phyloP scores from a whole-genome alignment of 768 basidiomycete genomes.

The Clitopilus passeckerianus region DNA sequence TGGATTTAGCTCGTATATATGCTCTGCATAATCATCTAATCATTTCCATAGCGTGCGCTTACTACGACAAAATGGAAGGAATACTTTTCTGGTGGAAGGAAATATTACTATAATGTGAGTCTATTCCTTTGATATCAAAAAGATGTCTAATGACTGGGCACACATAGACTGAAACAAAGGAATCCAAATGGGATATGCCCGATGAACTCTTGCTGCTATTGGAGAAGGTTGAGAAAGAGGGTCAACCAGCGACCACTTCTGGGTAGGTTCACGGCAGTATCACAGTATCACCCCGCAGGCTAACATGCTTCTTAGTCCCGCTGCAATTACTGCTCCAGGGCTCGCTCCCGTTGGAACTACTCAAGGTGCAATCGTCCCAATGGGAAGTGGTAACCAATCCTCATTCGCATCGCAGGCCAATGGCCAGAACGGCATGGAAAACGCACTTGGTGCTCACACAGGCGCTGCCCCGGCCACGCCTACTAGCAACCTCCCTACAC shows the following conservation, averaged over 20 bases:
- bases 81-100: slow-evolving; percentile 87
- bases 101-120: slow-evolving; percentile 85
- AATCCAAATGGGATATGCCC: slow-evolving; percentile 98
- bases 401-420: slow-evolving; percentile 44
- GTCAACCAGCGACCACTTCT: slow-evolving; percentile 30
- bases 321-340: slow-evolving; percentile 34
- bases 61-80: slow-evolving; percentile 93
- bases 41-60: slow-evolving; percentile 63
- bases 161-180: slow-evolving; percentile 73
- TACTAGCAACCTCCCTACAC: slow-evolving; percentile 58
- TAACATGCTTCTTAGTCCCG: slow-evolving; percentile 15
- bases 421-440: slow-evolving; percentile 43
- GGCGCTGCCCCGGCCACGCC: slow-evolving; percentile 56
- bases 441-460: slow-evolving; percentile 48
- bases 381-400: slow-evolving; percentile 47
- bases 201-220: slow-evolving; percentile 83
- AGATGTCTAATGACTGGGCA: slow-evolving; percentile 1
- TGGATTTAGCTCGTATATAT: slow-evolving; percentile 10
- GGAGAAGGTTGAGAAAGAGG: slow-evolving; percentile 81
- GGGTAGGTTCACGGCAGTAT: slow-evolving; percentile 18
- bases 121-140: neutral
- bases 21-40: slow-evolving; percentile 7
- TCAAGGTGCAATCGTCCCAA: slow-evolving; percentile 52
- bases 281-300: neutral
- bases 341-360: slow-evolving; percentile 35